Percentiles rank a stretch among this genome's conserved stretches.
Conservation (phyloP, 768 basidiomycete genomes). For the Dioszegia aurantiaca region DNA sequence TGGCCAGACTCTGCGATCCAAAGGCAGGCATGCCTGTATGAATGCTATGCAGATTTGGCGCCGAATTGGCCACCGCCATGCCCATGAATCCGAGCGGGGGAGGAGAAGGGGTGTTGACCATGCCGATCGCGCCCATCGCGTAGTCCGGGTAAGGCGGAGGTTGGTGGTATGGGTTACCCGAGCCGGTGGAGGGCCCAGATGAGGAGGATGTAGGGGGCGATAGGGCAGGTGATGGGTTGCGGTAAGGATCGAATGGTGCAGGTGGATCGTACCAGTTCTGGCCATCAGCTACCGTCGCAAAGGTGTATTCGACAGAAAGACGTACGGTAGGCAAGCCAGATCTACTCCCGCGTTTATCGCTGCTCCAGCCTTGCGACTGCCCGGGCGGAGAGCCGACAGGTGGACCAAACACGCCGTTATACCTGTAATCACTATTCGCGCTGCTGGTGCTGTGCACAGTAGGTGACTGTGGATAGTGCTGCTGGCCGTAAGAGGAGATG, state of each 20-base stretch:
- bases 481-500: conserved; percentile 32
- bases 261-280: conserved; percentile 44
- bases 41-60: conserved; percentile 15
- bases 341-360: conserved; percentile 31
- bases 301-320: not conserved
- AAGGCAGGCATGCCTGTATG: conserved; percentile 12
- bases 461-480: not conserved
- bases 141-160: conserved; percentile 13
- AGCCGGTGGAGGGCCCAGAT: conserved; percentile 36
- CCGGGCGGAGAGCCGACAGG: conserved; percentile 20
- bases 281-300: not conserved
- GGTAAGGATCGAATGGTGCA: conserved; percentile 38
- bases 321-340: conserved; percentile 32
- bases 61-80: conserved; percentile 12
- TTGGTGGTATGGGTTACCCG: conserved; percentile 25
- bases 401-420: conserved; percentile 46
- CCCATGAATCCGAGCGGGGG: conserved; percentile 11
- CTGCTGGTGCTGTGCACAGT: not conserved
- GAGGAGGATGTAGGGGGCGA: conserved; percentile 47
- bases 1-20: conserved; percentile 12
- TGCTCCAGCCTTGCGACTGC: conserved; percentile 22
- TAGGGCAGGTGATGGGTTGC: conserved; percentile 37
- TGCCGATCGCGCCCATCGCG: conserved; percentile 25
- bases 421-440: conserved; percentile 26
- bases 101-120: conserved; percentile 13